Evolutionary conservation across 192 early-diverging fungal genomes (phyloP).

Genomic region (Backusella tarrabulga): DNA sequence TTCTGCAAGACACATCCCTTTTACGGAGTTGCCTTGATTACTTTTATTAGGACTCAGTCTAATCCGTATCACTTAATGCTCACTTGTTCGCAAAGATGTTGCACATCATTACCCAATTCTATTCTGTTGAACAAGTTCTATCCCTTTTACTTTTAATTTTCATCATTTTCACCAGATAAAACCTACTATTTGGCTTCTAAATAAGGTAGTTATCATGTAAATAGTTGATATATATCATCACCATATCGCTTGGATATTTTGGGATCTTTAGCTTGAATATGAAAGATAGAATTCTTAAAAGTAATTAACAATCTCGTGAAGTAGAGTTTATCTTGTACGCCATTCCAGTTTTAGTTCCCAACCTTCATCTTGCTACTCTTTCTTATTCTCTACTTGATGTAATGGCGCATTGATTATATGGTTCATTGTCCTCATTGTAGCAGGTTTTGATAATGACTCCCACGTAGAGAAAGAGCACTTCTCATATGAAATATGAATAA

Average conservation of each 20-base stretch:
- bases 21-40: slow-evolving; percentile 8
- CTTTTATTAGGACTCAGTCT: background rate
- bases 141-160: background rate
- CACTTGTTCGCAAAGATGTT: background rate
- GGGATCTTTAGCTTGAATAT: background rate
- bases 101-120: background rate
- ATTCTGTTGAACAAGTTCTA: background rate
- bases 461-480: background rate
- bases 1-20: slow-evolving; percentile 8
- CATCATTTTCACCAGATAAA: background rate
- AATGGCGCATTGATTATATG: background rate
- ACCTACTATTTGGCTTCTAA: background rate
- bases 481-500: background rate
- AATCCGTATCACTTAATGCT: background rate
- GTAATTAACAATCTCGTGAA: background rate
- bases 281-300: background rate
- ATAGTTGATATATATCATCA: background rate
- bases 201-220: background rate
- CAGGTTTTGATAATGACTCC: background rate
- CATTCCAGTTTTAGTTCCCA: background rate
- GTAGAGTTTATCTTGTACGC: slow-evolving; percentile 1
- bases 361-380: background rate
- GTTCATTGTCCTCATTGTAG: background rate
- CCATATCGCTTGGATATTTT: background rate
- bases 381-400: background rate